A percentile compares a stretch with the other conserved stretches of the same genome.
Conservation (phyloP, 352 stramenopile species). For the Phytophthora citricola region DNA sequence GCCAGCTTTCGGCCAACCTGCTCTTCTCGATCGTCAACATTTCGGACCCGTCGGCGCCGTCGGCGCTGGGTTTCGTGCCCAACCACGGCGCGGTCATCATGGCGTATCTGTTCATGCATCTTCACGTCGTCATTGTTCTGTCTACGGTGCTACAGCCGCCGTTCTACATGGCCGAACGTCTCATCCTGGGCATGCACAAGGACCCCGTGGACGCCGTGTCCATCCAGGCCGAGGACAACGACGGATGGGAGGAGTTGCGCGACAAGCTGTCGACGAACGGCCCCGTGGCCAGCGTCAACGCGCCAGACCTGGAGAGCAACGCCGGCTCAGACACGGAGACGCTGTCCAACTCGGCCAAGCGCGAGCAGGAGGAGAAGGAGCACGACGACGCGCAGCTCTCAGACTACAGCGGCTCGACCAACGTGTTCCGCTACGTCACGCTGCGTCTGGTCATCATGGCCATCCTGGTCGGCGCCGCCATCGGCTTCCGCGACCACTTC, state of each 20-base stretch:
- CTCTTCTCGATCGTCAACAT: constrained; percentile 46
- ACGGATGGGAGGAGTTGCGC: constrained; percentile 33
- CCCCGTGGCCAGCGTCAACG: constrained; percentile 17
- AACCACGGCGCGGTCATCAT: constrained; percentile 40
- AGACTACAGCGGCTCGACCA: constrained; percentile 35
- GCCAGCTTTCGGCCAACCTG: constrained; percentile 48
- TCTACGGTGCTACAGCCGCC: constrained; percentile 50
- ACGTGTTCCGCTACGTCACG: constrained; percentile 40
- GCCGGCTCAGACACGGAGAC: constrained; percentile 31
- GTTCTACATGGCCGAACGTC: constrained; percentile 54
- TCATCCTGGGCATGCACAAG: constrained; percentile 54
- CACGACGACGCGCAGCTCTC: constrained; percentile 39
- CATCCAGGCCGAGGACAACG: constrained; percentile 19
- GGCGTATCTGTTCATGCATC: constrained; percentile 47
- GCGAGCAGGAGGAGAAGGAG: constrained; percentile 33
- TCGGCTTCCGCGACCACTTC: constrained; percentile 51
- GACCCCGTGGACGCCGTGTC: constrained; percentile 3
- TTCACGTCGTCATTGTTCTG: constrained; percentile 57
- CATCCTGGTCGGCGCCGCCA: constrained; percentile 41
- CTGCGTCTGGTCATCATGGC: constrained; percentile 49
- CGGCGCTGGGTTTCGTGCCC: constrained; percentile 32
- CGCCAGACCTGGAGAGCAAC: constrained; percentile 31
- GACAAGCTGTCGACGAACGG: constrained; percentile 29
- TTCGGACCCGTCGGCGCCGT: constrained; percentile 25
- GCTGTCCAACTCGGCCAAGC: constrained; percentile 33